Evolutionary conservation across 2,329 filamentous ascomycete species (phyloP).

Genomic region (Chrysosphaeria jannelii): DNA sequence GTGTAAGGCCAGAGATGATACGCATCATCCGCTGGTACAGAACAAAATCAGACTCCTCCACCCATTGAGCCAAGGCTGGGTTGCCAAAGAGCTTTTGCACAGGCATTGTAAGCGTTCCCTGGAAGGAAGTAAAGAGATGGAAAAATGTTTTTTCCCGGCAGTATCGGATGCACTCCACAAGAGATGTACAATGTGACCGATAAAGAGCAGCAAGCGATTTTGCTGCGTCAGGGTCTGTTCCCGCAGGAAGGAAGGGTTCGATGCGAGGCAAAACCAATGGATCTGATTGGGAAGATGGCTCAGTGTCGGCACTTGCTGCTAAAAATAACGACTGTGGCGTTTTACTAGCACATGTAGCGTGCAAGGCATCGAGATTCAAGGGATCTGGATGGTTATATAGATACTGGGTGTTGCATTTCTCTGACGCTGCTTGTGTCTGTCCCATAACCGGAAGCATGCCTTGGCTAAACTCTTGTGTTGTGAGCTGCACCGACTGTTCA

Average conservation of each 20-base stretch:
- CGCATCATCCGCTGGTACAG: constrained; percentile 95
- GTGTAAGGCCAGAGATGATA: constrained; percentile 61
- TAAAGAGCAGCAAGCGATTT: constrained; percentile 69
- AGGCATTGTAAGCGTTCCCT: constrained; percentile 85
- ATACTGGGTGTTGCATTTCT: constrained; percentile 17
- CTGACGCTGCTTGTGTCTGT: too few species aligned
- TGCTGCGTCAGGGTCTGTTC: constrained; percentile 65
- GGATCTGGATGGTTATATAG: constrained; percentile 29
- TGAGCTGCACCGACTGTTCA: too few species aligned
- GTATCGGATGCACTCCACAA: constrained; percentile 84
- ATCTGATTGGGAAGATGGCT: constrained; percentile 30
- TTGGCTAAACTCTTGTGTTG: too few species aligned
- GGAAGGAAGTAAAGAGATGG: constrained; percentile 78
- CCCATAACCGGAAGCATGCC: too few species aligned
- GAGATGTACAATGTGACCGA: constrained; percentile 75
- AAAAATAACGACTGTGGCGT: constrained; percentile 29
- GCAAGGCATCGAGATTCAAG: constrained; percentile 24
- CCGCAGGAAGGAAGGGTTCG: constrained; percentile 44
- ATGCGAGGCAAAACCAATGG: constrained; percentile 63
- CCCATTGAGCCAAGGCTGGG: constrained; percentile 61
- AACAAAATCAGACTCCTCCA: constrained; percentile 79
- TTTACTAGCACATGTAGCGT: constrained; percentile 24
- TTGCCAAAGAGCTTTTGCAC: constrained; percentile 78
- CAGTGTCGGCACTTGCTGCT: constrained; percentile 19
- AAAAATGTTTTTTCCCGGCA: constrained; percentile 96